Conservation (phyloP, 768 basidiomycete species). For the Jaapia argillacea region DNA sequence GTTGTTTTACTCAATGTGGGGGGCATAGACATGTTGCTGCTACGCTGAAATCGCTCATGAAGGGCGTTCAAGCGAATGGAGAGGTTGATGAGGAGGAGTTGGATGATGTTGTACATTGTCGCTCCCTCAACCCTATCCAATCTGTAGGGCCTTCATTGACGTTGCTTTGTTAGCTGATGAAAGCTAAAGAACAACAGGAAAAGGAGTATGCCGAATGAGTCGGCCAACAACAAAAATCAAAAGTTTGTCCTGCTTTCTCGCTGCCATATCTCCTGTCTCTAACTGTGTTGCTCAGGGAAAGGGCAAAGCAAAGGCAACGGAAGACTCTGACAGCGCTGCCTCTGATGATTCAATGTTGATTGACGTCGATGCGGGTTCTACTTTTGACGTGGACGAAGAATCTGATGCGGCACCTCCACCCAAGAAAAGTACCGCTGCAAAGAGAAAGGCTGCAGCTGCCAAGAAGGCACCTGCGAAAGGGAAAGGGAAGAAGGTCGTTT, state of each 20-base stretch:
- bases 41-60: slow-evolving; percentile 53
- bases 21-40: slow-evolving; percentile 67
- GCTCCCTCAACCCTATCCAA: not conserved
- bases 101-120: slow-evolving; percentile 52
- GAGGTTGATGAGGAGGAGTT: slow-evolving; percentile 66
- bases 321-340: slow-evolving; percentile 42
- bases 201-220: slow-evolving; percentile 46
- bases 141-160: too few species aligned
- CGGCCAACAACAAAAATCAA: slow-evolving; percentile 31
- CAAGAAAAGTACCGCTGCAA: slow-evolving; percentile 19
- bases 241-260: slow-evolving; percentile 24
- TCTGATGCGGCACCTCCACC: slow-evolving; percentile 12
- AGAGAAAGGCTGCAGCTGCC: slow-evolving; percentile 21
- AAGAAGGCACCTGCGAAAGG: slow-evolving; percentile 23
- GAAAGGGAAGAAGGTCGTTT: slow-evolving; percentile 28
- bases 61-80: slow-evolving; percentile 53
- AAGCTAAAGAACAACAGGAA: slow-evolving; percentile 64
- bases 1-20: too few species aligned
- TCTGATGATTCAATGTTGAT: slow-evolving; percentile 68
- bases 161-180: slow-evolving; percentile 41
- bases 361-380: slow-evolving; percentile 51
- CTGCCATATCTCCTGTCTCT: not conserved
- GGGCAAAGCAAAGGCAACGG: slow-evolving; percentile 45
- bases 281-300: slow-evolving; percentile 9
- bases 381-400: slow-evolving; percentile 41